Conservation (phyloP, 345 rosid species). For the Citropsis articulata region DNA sequence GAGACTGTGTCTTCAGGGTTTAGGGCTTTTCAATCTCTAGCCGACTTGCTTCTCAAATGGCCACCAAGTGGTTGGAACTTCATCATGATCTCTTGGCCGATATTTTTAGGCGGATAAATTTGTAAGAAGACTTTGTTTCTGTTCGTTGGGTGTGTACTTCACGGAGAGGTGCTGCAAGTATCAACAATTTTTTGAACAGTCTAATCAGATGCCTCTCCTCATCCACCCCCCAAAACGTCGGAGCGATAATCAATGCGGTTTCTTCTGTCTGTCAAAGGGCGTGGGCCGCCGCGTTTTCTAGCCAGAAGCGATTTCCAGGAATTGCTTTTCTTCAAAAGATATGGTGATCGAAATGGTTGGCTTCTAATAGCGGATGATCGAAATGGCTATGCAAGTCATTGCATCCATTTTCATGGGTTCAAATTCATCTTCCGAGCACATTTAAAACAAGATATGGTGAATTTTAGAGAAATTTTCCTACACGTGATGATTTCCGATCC, state of each 20-base stretch:
- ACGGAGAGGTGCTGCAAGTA: not conserved
- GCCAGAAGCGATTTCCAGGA: not conserved
- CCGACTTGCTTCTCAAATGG: too few species aligned
- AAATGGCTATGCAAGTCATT: too few species aligned
- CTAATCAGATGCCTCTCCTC: not conserved
- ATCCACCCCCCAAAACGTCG: not conserved
- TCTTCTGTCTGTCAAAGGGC: not conserved
- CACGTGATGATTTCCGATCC: too few species aligned
- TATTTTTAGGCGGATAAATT: too few species aligned
- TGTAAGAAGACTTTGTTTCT: not conserved
- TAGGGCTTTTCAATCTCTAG: too few species aligned
- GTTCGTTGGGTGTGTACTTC: not conserved
- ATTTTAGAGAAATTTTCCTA: too few species aligned
- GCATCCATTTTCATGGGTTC: not conserved
- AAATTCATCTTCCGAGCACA: not conserved
- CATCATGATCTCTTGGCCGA: too few species aligned
- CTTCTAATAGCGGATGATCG: not conserved
- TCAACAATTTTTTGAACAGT: not conserved
- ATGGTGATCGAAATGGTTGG: not conserved
- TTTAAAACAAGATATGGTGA: too few species aligned
- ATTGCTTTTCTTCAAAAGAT: not conserved
- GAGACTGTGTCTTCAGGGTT: too few species aligned
- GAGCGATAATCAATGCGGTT: not conserved
- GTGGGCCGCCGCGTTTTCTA: not conserved
- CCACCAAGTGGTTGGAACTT: too few species aligned